A percentile compares a stretch with the other conserved stretches of the same genome.
phyloP scores from a whole-genome alignment of 768 basidiomycete genomes.

The Mycena galopus region DNA sequence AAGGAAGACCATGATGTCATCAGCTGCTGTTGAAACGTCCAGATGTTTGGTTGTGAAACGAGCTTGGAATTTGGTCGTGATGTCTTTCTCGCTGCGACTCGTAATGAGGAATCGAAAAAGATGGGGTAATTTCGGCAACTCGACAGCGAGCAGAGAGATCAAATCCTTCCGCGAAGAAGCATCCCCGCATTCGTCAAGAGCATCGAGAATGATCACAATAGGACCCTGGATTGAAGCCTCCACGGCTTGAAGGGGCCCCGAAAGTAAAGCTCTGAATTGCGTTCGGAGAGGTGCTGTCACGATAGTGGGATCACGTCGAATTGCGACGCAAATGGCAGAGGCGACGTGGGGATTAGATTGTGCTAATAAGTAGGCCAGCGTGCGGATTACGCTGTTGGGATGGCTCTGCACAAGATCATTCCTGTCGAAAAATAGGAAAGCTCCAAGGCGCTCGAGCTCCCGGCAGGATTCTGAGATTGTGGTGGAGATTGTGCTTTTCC shows the following conservation, averaged over 20 bases:
- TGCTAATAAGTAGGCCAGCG: neutral
- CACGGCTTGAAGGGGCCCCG: neutral
- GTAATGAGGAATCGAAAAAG: neutral
- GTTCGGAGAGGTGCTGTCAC: constrained; percentile 4
- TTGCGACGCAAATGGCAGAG: neutral
- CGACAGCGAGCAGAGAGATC: constrained; percentile 20
- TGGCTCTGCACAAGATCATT: neutral
- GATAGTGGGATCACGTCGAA: neutral
- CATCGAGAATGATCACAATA: too few species aligned
- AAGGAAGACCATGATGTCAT: neutral
- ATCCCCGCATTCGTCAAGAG: constrained; percentile 41
- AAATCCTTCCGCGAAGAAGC: constrained; percentile 18
- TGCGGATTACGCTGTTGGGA: neutral
- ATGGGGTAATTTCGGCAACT: neutral
- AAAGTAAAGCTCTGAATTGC: neutral
- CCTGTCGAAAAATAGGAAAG: constrained; percentile 37
- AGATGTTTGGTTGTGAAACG: neutral
- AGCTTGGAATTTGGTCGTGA: neutral
- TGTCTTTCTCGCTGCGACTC: neutral
- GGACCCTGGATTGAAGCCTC: too few species aligned
- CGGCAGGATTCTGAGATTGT: too few species aligned
- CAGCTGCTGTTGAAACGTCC: neutral
- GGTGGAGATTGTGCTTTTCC: too few species aligned
- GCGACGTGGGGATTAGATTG: constrained; percentile 6
- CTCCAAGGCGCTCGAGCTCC: too few species aligned